These are phyloP conservation scores for Penicillium odoratum DNA, from an alignment of 495 filamentous ascomycete species.

Conservation along the genomic window DNA sequence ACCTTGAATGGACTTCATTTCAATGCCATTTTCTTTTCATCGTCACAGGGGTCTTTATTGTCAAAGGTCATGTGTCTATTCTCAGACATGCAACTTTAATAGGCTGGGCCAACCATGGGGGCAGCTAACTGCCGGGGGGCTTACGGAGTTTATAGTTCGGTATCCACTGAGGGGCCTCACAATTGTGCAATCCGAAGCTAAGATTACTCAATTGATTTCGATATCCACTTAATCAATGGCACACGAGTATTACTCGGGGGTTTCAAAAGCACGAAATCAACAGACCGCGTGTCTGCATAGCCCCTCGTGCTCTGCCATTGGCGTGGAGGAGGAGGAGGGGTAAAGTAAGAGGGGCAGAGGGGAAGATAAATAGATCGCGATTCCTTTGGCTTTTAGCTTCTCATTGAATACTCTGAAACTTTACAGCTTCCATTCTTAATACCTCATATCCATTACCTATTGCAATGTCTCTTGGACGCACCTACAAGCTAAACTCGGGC, in stretches of 20 bases:
- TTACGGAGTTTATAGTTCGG: neutral
- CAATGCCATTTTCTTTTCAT: too few species aligned
- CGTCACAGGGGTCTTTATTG: neutral
- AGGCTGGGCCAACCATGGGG: neutral
- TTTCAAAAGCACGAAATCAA: slow-evolving; percentile 1
- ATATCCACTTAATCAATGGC: slow-evolving; percentile 9
- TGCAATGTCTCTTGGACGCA: slow-evolving; percentile 39
- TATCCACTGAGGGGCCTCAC: slow-evolving; percentile 12
- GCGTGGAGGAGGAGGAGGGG: slow-evolving; percentile 14
- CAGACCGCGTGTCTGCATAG: slow-evolving; percentile 4
- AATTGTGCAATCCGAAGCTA: slow-evolving; percentile 19
- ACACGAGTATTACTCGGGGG: neutral
- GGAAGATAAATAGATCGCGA: slow-evolving; percentile 11
- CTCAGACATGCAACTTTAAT: neutral
- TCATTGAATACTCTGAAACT: neutral
- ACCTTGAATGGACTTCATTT: too few species aligned
- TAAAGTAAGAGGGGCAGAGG: neutral
- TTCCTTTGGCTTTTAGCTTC: neutral
- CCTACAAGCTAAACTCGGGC: slow-evolving; percentile 43
- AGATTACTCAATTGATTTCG: slow-evolving; percentile 9
- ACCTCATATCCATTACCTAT: neutral
- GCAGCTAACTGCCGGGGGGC: neutral
- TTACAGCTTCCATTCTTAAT: neutral
- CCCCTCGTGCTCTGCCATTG: slow-evolving; percentile 1
- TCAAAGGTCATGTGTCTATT: neutral